Percentiles rank a stretch among this genome's conserved stretches.
Conservation (phyloP, 2,329 filamentous ascomycete species). For the Emergomyces africanus region DNA sequence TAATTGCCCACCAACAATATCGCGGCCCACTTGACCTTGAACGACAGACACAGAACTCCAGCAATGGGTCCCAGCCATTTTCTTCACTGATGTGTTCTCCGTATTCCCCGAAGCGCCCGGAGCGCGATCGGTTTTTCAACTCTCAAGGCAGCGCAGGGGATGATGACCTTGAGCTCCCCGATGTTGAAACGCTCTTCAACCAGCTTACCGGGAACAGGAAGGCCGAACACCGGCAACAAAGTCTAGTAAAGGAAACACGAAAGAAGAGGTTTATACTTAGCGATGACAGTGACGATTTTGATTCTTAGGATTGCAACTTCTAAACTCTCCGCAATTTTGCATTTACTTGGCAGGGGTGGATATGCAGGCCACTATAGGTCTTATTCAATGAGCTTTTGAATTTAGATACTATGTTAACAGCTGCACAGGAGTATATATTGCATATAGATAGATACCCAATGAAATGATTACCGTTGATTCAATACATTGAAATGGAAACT, state of each 20-base stretch:
- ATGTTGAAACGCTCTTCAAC: constrained; percentile 15
- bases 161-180: constrained; percentile 18
- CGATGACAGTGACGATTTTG: constrained; percentile 19
- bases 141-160: constrained; percentile 2
- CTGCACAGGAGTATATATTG: background rate
- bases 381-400: background rate
- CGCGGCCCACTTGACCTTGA: background rate
- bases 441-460: background rate
- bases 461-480: background rate
- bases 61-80: background rate
- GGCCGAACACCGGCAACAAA: background rate
- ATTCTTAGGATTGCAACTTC: constrained; percentile 4
- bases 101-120: background rate
- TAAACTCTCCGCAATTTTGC: background rate
- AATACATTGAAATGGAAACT: background rate
- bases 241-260: constrained; percentile 9
- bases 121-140: background rate
- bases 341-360: background rate
- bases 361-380: background rate
- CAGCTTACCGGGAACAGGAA: constrained; percentile 8
- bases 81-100: constrained; percentile 12
- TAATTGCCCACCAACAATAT: background rate
- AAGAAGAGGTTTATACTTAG: constrained; percentile 15
- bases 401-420: background rate
- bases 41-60: background rate